Conservation (phyloP, 2,329 filamentous ascomycete species). For the Hyphodiscus sp. region DNA sequence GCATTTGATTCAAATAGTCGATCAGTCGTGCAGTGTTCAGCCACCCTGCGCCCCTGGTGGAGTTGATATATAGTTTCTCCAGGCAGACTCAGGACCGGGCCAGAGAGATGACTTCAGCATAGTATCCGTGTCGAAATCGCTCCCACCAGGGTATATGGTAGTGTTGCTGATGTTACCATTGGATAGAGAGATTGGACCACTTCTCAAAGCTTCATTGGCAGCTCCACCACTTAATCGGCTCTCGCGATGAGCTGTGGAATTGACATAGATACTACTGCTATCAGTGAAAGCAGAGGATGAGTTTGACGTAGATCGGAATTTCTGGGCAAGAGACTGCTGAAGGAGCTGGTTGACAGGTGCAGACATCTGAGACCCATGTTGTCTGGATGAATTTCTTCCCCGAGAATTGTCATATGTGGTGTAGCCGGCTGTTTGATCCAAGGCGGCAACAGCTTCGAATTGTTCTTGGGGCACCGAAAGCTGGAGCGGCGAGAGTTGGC, state of each 20-base stretch:
- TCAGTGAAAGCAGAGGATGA: slow-evolving; percentile 38
- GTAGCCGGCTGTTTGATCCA: slow-evolving; percentile 23
- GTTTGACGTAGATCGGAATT: slow-evolving; percentile 14
- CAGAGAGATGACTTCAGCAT: slow-evolving; percentile 29
- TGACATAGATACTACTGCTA: slow-evolving; percentile 44
- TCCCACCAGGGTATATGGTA: slow-evolving; percentile 20
- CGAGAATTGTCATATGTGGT: slow-evolving; percentile 7
- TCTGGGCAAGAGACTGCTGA: slow-evolving; percentile 20
- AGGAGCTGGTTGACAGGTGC: slow-evolving; percentile 18
- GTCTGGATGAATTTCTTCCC: slow-evolving; percentile 7
- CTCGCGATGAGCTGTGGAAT: slow-evolving; percentile 34
- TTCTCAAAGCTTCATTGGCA: slow-evolving; percentile 2
- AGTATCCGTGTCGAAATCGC: slow-evolving; percentile 21
- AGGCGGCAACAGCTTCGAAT: slow-evolving; percentile 16
- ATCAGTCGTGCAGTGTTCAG: background rate
- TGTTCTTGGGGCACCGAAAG: slow-evolving; percentile 19
- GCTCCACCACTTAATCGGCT: slow-evolving; percentile 5
- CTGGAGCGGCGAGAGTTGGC: slow-evolving; percentile 28
- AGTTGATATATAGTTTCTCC: slow-evolving; percentile 35
- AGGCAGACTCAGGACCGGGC: slow-evolving; percentile 19
- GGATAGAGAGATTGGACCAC: slow-evolving; percentile 1
- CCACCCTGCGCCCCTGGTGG: slow-evolving; percentile 43
- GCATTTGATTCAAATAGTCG: background rate
- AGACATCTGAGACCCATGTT: slow-evolving; percentile 6
- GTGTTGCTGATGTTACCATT: slow-evolving; percentile 17